Conservation (phyloP, 768 basidiomycete genomes). For the Sporobolomyces phaffii region DNA sequence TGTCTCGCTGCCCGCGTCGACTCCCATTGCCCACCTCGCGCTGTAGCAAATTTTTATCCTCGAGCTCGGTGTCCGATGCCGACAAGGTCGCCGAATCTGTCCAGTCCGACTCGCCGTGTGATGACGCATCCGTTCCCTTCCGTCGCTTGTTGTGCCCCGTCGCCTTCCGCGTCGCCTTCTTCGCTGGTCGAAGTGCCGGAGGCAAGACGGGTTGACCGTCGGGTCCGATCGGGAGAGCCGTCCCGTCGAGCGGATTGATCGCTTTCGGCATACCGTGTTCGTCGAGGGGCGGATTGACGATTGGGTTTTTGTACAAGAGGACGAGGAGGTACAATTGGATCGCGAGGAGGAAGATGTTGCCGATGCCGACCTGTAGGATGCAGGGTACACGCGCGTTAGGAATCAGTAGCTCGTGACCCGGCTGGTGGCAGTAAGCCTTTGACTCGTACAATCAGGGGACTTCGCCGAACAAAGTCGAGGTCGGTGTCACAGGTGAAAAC, state of each 20-base stretch:
- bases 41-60: too few species aligned
- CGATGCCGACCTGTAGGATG: not conserved
- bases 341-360: not conserved
- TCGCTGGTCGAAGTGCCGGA: slow-evolving; percentile 5
- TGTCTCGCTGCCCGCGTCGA: too few species aligned
- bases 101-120: too few species aligned
- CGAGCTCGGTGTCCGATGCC: too few species aligned
- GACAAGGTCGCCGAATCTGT: too few species aligned
- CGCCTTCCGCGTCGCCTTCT: not conserved
- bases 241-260: slow-evolving; percentile 20
- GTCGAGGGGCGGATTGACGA: slow-evolving; percentile 28
- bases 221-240: slow-evolving; percentile 7
- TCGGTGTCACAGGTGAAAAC: not conserved
- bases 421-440: not conserved
- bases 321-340: slow-evolving; percentile 14
- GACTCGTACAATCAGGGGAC: slow-evolving; percentile 24
- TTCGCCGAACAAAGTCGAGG: slow-evolving; percentile 9
- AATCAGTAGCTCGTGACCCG: too few species aligned
- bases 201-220: slow-evolving; percentile 17
- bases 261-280: slow-evolving; percentile 18
- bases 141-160: not conserved
- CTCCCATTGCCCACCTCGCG: too few species aligned
- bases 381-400: too few species aligned
- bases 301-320: slow-evolving; percentile 18
- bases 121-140: too few species aligned